These are phyloP conservation scores for Penicillium paxilli DNA, from an alignment of 495 filamentous ascomycete species.

Conservation along the genomic window DNA sequence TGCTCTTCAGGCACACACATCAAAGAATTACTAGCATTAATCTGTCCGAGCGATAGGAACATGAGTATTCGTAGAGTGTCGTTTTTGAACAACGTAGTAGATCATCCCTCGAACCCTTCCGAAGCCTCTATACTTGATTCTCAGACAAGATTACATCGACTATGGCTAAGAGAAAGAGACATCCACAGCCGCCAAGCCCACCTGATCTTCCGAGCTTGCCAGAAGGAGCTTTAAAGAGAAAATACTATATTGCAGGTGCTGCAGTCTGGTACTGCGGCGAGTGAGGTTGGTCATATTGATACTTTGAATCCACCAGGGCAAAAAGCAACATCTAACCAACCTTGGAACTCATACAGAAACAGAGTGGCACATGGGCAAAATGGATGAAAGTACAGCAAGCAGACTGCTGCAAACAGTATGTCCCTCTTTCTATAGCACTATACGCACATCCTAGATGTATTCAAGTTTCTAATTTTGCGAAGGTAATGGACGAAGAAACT, in stretches of 20 bases:
- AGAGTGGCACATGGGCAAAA: not conserved
- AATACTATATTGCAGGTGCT: not conserved
- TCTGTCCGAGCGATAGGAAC: too few species aligned
- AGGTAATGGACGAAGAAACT: not conserved
- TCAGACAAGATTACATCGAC: too few species aligned
- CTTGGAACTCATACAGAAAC: not conserved
- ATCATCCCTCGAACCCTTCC: too few species aligned
- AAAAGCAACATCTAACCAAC: not conserved
- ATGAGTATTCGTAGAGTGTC: too few species aligned
- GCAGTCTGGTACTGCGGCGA: not conserved
- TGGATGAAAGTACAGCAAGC: not conserved
- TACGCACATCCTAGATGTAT: not conserved
- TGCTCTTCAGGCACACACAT: too few species aligned
- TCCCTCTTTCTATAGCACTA: not conserved
- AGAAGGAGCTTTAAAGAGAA: not conserved
- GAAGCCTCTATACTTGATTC: too few species aligned
- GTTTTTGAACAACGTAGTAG: too few species aligned
- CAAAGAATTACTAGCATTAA: too few species aligned
- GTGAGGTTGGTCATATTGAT: not conserved
- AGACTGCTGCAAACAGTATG: not conserved
- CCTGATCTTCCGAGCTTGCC: not conserved
- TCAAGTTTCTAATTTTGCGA: not conserved
- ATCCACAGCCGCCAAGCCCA: not conserved
- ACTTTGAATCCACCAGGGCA: not conserved
- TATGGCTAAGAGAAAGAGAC: too few species aligned